Evolutionary conservation across 2,329 filamentous ascomycete genomes (phyloP), one percentile per base, ranked within the genome.

Genomic region (Neonectria punicea): DNA sequence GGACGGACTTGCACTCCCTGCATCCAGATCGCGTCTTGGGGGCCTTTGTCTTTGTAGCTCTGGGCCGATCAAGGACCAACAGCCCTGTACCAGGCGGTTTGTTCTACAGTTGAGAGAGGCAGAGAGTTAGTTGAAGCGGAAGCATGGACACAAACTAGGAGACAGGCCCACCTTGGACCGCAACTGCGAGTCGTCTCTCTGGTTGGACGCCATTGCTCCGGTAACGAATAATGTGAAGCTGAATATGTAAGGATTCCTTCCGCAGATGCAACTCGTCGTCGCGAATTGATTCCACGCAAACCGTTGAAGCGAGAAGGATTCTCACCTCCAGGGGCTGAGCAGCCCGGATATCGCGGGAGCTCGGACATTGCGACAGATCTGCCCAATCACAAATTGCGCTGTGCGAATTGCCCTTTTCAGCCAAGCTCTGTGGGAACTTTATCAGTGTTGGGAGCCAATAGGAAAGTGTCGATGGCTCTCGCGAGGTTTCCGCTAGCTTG

Each of bases 1-100:
- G 34, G 50, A 69, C 70, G 9, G 20, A 72, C 70, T 70, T 72
- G 70, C 70, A 72, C 51, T 72, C 60, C 54, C 61, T 72, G 54
- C 70, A 72, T 10, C 70, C 69, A 10, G 66, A 63, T 43, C 67
- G 58, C 4, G 69, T 70, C 63, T 72, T 72, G 11, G 69, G 67
- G 9, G 63, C 67, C 56, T 65, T 72, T 28, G 63, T 47, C 50
- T 41, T 70, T 14, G 59, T 63, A 36, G 63, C 36, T 53, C 61
- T 53, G 50, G 62, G 47, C 34, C 50, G 61, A 46, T 36, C 51
- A 39, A 72, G 18, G 8, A 64, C 61, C 32, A 66, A 36, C 36
- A 72, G 47, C 41, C 60, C 63, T 28, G 58, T 34, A 25, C 67
- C 65, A 5, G 69, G 69, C 43, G 59, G 43, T 11, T 61, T 68